phyloP scores from a whole-genome alignment of 2,329 filamentous ascomycete species.

The Aspergillus neoniger region DNA sequence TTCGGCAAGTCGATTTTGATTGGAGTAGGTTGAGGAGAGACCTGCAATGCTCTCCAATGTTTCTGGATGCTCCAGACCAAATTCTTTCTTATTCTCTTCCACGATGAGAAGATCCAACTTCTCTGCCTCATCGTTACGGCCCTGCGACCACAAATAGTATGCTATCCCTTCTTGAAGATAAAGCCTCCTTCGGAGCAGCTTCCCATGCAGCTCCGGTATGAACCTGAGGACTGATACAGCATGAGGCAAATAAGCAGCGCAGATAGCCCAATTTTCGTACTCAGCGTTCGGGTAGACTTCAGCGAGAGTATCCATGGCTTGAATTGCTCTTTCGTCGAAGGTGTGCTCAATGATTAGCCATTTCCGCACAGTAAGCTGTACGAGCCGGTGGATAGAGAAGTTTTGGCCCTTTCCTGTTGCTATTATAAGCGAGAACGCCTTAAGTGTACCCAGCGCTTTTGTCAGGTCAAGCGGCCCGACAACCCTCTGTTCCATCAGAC shows the following conservation, averaged over 20 bases:
- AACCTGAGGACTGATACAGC: conserved; percentile 8
- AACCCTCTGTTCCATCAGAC: conserved; percentile 11
- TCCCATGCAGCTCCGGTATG: conserved; percentile 4
- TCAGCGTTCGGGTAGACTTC: conserved; percentile 13
- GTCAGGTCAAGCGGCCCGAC: conserved; percentile 8
- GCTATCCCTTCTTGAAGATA: conserved; percentile 19
- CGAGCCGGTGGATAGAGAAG: conserved; percentile 16
- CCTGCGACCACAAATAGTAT: conserved; percentile 17
- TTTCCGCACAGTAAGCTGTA: conserved; percentile 17
- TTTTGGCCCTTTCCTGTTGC: conserved; percentile 5
- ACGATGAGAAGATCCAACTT: conserved; percentile 9
- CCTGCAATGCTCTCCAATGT: conserved; percentile 17
- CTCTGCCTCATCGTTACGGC: conserved; percentile 14
- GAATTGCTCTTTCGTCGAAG: conserved; percentile 12
- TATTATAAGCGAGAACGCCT: conserved; percentile 16
- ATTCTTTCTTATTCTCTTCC: conserved; percentile 17
- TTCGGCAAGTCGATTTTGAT: conserved; percentile 14
- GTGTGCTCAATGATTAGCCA: conserved; percentile 13
- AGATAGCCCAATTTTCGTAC: conserved; percentile 13
- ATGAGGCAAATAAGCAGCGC: conserved; percentile 14
- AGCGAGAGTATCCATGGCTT: conserved; percentile 14
- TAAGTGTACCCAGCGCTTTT: conserved; percentile 14
- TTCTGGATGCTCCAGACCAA: conserved; percentile 16
- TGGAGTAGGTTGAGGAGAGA: conserved; percentile 13
- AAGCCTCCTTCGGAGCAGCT: conserved; percentile 1